Evolutionary conservation across 2,329 filamentous ascomycete species (phyloP), one percentile per base, ranked within the genome.

Genomic region (Aureobasidium sp.): DNA sequence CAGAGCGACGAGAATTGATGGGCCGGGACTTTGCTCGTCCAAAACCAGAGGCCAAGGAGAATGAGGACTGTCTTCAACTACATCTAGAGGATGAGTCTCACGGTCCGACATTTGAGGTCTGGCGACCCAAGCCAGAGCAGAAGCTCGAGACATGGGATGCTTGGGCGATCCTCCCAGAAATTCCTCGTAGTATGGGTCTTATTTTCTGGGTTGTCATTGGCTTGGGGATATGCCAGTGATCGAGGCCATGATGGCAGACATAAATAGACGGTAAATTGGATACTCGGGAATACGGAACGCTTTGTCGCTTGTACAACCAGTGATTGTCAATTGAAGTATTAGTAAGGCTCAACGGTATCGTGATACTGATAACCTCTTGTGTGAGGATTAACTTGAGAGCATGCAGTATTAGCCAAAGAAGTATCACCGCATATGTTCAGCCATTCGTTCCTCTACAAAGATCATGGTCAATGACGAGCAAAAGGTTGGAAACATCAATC

Each of bases 1-100:
- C 83, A 0, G 80, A 84, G 34, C 78, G 84, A 17, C 79, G 85
- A 68, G 77, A 83, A 3, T 72, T 87, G 17, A 73, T 87, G 52
- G 72, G 76, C 2, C 76, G 83, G 7, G 83, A 86, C 66, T 76
- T 83, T 13, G 80, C 80, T 3, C 76, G 81, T 64, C 81, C 82
- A 13, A 50, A 47, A 46, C 47, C 37, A 32, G 29, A 61, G 12
- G 27, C 10, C 12, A 61, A 51, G 24, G 17, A 26, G n/a, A 43
- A 52, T 12, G 37, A 61, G 8, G 37, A 61, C 7, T 39, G 46
- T 41, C 56, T 48, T 26, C 56, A 59, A 24, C 4, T 59, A 17
- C 43, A 46, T 27, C 13, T 41, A 26, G 43, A 46, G 20, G 55
- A 59, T 4, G 43, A 27, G 2, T 36, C 55, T 13, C 29, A 41